Base-by-base conservation (phyloP, 78 protist species). In the Cavenderia fasciculata region DNA sequence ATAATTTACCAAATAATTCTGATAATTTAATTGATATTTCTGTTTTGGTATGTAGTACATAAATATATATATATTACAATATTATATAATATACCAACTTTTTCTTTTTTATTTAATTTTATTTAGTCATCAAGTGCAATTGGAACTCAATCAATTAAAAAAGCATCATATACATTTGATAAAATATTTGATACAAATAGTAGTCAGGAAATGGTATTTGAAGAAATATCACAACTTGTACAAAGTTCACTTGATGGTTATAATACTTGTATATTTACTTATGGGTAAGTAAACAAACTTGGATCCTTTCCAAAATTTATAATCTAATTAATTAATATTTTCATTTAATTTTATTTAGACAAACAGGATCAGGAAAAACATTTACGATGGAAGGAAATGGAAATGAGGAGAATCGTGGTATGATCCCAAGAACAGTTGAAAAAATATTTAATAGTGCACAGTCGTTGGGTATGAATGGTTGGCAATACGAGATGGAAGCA, bases 191-290 rank as follows among this genome's bases (percentile, higher is more conserved):
- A 87, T 6, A 56, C 79, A 40, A 27, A 18, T 1, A 29, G 95
- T 8, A 70, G 86, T 29, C 98, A 96, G 74, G 90, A 14, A 12
- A 65, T 36, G 7, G 92, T 96, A 19, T 96, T 95, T 85, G 94
- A 69, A 25, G 97, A 96, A 78, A 84, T 92, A n/a, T 63, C 85
- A 19, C 94, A 84, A 21, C 49, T 95, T 47, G 95, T 95, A 5
- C 69, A 70, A 27, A 84, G 95, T 19, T 78, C 92, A 21, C 85
- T 96, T 52, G 97, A 95, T 72, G 98, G 98, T 0, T 94, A 86
- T 85, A 92, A 95, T 68, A 92, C 95, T 10, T 96, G 98, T 86
- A 88, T 96, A 59, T 96, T 96, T 65, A 95, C 97, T 10, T 96
- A 95, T 78, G 98, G 98, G n/a, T n/a, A n/a, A n/a, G n/a, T n/a